Base-by-base conservation (phyloP, 768 basidiomycete species). In the Ephemerocybe angulata region DNA sequence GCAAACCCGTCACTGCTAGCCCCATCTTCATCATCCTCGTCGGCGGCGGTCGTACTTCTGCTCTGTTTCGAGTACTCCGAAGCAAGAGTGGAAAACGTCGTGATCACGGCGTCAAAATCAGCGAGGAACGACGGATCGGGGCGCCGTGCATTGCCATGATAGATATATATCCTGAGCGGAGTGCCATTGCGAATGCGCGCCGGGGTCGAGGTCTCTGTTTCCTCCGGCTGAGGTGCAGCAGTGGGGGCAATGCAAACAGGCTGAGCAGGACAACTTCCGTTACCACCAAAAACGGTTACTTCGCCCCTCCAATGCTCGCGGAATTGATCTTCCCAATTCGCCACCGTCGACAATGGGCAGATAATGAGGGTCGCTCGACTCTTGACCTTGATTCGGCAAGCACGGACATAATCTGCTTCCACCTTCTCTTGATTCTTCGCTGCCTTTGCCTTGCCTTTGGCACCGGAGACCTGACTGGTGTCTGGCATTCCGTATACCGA, bases 271-370 rank as follows among this genome's bases (percentile, higher is more conserved):
- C 60, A 52, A 11, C 75, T 76, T 35, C 87, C 86, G 35, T 77
- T 79, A 12, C 93, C 93, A 19, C 95, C 93, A 52, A 88, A 77
- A 38, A 97, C 87, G 22, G 78, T 76, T 3, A 97, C 93, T 52
- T 87, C 83, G 7, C 94, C 94, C 59, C 82, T 83, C 94, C 94
- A 98, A 68, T 99, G 97, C 66, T 99, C 97, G 55, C 88, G 84
- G 65, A 99, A 93, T 70, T 99, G 97, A 54, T 96, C 93, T 72
- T 99, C 97, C 97, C 97, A 99, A 65, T 98, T 98, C 46, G 91
- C 85, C 2, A 99, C 93, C 4, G 97, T 99, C 11, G 93, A 94
- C 33, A 99, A 78, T 6, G 97, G 97, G 63, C 97, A 98, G 27
- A 99, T 82, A 63, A 99, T 92, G n/a, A 99, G 74, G 5, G 97